Evolutionary conservation across 1,284 basidiomycete genomes (phyloP).

Genomic region (Puccinia polysora): DNA sequence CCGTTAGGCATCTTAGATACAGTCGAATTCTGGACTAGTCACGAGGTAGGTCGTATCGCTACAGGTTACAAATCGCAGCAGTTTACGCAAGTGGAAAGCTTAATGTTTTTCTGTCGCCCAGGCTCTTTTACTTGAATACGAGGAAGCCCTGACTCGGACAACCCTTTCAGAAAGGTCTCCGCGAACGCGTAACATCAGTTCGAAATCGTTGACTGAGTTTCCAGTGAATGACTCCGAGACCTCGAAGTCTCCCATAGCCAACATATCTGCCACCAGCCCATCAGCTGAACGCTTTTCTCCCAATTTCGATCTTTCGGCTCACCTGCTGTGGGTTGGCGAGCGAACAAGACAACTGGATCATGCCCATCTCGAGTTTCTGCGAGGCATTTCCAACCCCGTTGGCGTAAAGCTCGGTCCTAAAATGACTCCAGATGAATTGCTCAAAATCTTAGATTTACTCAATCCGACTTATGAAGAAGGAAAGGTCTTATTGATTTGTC

Average conservation of each 20-base stretch:
- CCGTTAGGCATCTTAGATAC: conserved; percentile 73
- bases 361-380: conserved; percentile 83
- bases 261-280: conserved; percentile 42
- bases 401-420: conserved; percentile 93
- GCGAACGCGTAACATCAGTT: conserved; percentile 17
- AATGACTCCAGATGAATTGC: conserved; percentile 75
- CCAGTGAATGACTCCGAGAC: conserved; percentile 17
- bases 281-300: background rate
- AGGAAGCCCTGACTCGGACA: conserved; percentile 79
- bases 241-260: conserved; percentile 48
- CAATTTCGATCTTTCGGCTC: conserved; percentile 76
- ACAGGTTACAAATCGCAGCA: too few species aligned
- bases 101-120: conserved; percentile 65
- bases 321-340: conserved; percentile 96
- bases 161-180: background rate
- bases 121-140: conserved; percentile 86
- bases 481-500: conserved; percentile 81
- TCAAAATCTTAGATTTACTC: conserved; percentile 71
- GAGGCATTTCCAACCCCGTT: conserved; percentile 90
- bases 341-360: conserved; percentile 87
- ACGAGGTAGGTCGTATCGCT: conserved; percentile 56
- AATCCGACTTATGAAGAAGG: conserved; percentile 79
- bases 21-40: conserved; percentile 86
- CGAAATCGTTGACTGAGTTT: conserved; percentile 15
- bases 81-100: background rate